phyloP scores from a whole-genome alignment of 495 filamentous ascomycete genomes.

The Eremomyces bilateralis region DNA sequence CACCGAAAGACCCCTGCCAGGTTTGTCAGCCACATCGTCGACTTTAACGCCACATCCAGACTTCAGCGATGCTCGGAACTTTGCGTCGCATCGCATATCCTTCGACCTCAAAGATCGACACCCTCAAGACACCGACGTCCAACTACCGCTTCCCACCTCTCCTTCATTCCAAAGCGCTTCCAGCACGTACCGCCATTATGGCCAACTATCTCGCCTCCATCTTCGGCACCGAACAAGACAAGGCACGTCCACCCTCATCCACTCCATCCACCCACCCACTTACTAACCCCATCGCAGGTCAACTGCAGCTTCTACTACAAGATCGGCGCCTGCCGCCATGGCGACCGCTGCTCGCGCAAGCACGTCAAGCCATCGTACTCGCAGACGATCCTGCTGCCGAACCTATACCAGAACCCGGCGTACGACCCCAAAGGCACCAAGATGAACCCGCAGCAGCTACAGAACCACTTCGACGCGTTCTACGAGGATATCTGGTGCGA shows the following conservation, averaged over 20 bases:
- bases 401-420: slow-evolving; percentile 96
- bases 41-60: too few relatives aligned
- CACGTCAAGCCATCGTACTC: slow-evolving; percentile 98
- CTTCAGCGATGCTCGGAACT: too few relatives aligned
- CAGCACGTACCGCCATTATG: slow-evolving; percentile 22
- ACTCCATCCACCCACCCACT: slow-evolving; percentile 4
- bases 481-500: slow-evolving; percentile 99
- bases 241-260: slow-evolving; percentile 24
- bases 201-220: slow-evolving; percentile 98
- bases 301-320: slow-evolving; percentile 83
- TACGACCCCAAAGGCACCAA: slow-evolving; percentile 94
- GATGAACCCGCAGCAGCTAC: slow-evolving; percentile 83
- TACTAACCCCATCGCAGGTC: slow-evolving; percentile 16
- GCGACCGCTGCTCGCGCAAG: slow-evolving; percentile 91
- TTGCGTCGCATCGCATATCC: too few relatives aligned
- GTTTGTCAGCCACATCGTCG: too few relatives aligned
- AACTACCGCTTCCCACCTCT: too few relatives aligned
- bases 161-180: too few relatives aligned
- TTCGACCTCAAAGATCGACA: too few relatives aligned
- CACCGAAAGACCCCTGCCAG: too few relatives aligned
- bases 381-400: slow-evolving; percentile 92
- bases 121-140: too few relatives aligned
- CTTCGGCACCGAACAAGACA: slow-evolving; percentile 99
- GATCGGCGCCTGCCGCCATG: slow-evolving; percentile 95
- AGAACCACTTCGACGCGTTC: slow-evolving; percentile 98